Base-by-base conservation (phyloP, 306 rosid genomes). In the Castanopsis chinensis region DNA sequence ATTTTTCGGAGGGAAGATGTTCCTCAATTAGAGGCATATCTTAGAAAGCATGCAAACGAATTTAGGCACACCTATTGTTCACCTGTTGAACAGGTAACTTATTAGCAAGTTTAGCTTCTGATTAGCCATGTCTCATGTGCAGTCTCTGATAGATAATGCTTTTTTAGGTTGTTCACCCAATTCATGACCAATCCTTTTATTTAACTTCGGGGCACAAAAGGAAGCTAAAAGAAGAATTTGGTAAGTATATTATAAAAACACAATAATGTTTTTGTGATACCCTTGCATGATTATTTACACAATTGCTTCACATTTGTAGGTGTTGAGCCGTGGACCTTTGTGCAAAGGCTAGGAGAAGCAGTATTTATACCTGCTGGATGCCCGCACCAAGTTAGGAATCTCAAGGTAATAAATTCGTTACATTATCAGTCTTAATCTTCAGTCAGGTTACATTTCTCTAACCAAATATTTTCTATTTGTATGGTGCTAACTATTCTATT, bases 301-400 rank as follows among this genome's bases (percentile, higher is more conserved):
- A 0, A 63, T 55, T 75, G n/a, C 74, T 65, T 69, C 73, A 63
- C 28, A 30, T 69, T 77, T 69, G 23, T 35, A 92, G 97, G 93
- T 51, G 81, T 92, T 65, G 94, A 91, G 57, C 92, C 97, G 0
- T 92, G 97, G 97, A 92, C 94, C 3, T 92, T 92, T 81, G 86
- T 88, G 77, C 97, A 92, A 77, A 82, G 74, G 71, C 86, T 89
- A 64, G 97, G 97, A 69, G 97, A 92, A 78, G 96, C 97, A 43
- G 93, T 92, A 69, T 88, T 92, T 89, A 89, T 92, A 79, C 96
- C 97, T 61, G 97, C 97, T 67, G 97, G 97, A 81, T 92, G 97
- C 80, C 97, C 97, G 0, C 97, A 92, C 73, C 97, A 92, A 92
- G 97, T 92, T 37, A 89, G 97, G 73, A 92, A 92, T 84, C 96